phyloP scores from a whole-genome alignment of 169 alveolate species.

The Cryptosporidium tyzzeri region DNA sequence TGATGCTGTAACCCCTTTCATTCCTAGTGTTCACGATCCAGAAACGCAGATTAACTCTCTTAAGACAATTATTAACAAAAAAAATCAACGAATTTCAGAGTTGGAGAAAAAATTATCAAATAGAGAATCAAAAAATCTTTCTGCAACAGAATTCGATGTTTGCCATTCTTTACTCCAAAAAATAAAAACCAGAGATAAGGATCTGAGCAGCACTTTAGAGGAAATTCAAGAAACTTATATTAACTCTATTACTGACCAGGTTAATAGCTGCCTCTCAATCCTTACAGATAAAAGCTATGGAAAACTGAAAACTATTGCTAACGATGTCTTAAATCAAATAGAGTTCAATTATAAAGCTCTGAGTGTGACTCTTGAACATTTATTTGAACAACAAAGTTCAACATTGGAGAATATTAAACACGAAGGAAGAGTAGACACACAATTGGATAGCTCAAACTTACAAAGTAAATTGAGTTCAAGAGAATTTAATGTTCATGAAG shows the following conservation, averaged over 20 bases:
- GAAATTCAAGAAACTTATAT: constrained; percentile 18
- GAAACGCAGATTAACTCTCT: constrained; percentile 24
- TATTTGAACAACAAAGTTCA: constrained; percentile 38
- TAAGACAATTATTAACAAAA: constrained; percentile 49
- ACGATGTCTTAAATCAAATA: constrained; percentile 53
- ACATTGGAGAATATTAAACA: constrained; percentile 46
- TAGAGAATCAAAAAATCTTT: background rate
- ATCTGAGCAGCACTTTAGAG: background rate
- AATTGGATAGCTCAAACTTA: background rate
- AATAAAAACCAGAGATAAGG: constrained; percentile 34
- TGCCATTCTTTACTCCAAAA: constrained; percentile 13
- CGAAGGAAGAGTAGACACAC: background rate
- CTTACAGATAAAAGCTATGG: constrained; percentile 5
- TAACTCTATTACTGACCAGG: background rate
- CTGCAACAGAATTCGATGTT: background rate
- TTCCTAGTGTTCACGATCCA: background rate
- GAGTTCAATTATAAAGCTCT: constrained; percentile 72
- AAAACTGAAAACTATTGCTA: constrained; percentile 30
- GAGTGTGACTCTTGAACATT: constrained; percentile 53
- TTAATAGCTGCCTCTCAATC: background rate
- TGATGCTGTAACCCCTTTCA: background rate
- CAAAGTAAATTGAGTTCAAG: background rate
- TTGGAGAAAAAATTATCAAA: constrained; percentile 16
- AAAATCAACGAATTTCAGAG: constrained; percentile 40
- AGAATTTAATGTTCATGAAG: background rate